phyloP scores from a whole-genome alignment of 2,329 filamentous ascomycete genomes.

The Fusarium falciforme region DNA sequence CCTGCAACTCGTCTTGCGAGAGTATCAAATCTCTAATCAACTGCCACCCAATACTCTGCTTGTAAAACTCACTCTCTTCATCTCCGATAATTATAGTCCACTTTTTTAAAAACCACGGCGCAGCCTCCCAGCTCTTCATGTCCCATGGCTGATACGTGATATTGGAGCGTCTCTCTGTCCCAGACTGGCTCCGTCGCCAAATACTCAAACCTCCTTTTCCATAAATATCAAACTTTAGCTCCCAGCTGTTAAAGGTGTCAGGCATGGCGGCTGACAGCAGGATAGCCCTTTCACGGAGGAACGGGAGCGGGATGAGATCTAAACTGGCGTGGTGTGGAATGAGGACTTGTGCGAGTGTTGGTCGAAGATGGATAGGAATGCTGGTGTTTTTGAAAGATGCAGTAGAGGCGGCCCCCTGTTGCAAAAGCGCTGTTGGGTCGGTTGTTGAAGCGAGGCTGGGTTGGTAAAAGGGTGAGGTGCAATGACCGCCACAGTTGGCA shows the following conservation, averaged over 20 bases:
- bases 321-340: slow-evolving; percentile 42
- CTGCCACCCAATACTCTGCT: slow-evolving; percentile 40
- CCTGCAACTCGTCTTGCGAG: neutral
- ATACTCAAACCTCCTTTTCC: slow-evolving; percentile 30
- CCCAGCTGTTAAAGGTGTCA: slow-evolving; percentile 31
- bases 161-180: accelerated
- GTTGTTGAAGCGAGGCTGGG: slow-evolving; percentile 9
- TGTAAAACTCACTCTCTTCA: slow-evolving; percentile 28
- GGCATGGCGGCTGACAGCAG: slow-evolving; percentile 40
- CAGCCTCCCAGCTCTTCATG: slow-evolving; percentile 44
- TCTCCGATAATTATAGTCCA: slow-evolving; percentile 39
- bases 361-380: slow-evolving; percentile 35
- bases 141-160: slow-evolving; percentile 42
- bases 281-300: slow-evolving; percentile 42
- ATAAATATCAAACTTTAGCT: slow-evolving; percentile 44
- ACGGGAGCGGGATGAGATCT: slow-evolving; percentile 41
- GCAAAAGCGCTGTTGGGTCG: slow-evolving; percentile 13
- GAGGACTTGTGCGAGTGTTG: slow-evolving; percentile 42
- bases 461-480: slow-evolving; percentile 41
- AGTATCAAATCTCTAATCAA: slow-evolving; percentile 28
- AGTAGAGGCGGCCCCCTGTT: neutral
- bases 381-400: neutral
- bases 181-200: slow-evolving; percentile 16
- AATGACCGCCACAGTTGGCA: slow-evolving; percentile 19
- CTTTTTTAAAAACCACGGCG: slow-evolving; percentile 44